Base-by-base conservation (phyloP, 179 eudicot genomes). In the Monotropa hypopitys region DNA sequence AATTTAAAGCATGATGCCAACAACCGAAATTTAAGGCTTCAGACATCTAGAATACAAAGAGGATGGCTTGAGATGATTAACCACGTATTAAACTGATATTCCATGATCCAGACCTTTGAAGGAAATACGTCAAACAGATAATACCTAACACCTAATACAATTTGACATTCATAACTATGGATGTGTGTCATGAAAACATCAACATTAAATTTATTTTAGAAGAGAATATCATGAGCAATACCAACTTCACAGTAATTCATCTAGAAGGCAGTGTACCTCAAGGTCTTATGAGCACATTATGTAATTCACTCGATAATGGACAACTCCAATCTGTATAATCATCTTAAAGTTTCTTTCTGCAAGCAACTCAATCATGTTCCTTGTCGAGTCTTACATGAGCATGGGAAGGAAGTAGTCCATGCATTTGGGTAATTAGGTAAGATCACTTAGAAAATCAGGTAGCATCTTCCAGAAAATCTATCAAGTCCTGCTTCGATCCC, bases 1-100 rank as follows among this genome's bases (percentile, higher is more conserved):
- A 50, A 28, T 33, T 13, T 43, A 66, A 49, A 47, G 35, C 46
- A 46, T 10, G 20, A 67, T 20, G 16, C 6, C 49, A 67, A 18
- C 54, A 70, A 70, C 20, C 35, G 23, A 70, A 51, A 18, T 51
- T 47, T 21, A 45, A 70, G 76, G 76, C 20, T 73, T 69, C 51
- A 43, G 23, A n/a, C n/a, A n/a, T n/a, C n/a, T n/a, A n/a, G n/a
- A 49, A 47, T 7, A 46, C 38, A 45, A 45, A 45, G 42, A 16
- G 15, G 61, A 72, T 72, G 13, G n/a, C 49, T 47, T 50, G 5
- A 69, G 75, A 72, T 32, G 49, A 51, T 50, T 50, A 35, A 72
- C 15, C 59, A 49, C 28, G 50, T 21, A 45, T 51, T 56, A 32
- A 16, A 50, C 18, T 7, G 28, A 30, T 10, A 28, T 49, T 42